Percentiles rank a stretch among this genome's conserved stretches.
Conservation (phyloP, 495 filamentous ascomycete genomes). For the Podospora sp. region DNA sequence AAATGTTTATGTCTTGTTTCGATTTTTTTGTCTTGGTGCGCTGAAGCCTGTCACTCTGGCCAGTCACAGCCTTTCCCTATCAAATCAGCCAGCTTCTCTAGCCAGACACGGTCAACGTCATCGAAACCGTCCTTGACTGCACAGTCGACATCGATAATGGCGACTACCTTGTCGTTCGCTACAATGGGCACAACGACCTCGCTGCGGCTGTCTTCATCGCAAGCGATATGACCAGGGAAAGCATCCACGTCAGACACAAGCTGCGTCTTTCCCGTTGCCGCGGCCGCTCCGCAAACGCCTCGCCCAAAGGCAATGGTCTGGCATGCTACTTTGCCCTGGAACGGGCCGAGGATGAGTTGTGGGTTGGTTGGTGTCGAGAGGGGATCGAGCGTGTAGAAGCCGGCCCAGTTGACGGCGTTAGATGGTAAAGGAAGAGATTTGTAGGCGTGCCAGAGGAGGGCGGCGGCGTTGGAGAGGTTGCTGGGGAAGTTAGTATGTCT, state of each 20-base stretch:
- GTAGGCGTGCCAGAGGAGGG: slow-evolving; percentile 85
- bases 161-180: slow-evolving; percentile 60
- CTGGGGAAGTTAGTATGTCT: slow-evolving; percentile 42
- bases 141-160: slow-evolving; percentile 90
- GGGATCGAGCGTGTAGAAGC: slow-evolving; percentile 81
- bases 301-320: slow-evolving; percentile 78
- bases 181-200: slow-evolving; percentile 91
- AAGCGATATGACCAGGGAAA: slow-evolving; percentile 91
- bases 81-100: slow-evolving; percentile 71
- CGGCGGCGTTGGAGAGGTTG: slow-evolving; percentile 82
- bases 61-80: slow-evolving; percentile 74
- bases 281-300: slow-evolving; percentile 85
- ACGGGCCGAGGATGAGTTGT: slow-evolving; percentile 79
- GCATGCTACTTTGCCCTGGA: slow-evolving; percentile 86
- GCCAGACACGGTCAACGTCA: slow-evolving; percentile 64
- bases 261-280: slow-evolving; percentile 62
- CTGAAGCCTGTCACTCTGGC: slow-evolving; percentile 41
- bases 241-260: slow-evolving; percentile 72
- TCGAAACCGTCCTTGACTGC: slow-evolving; percentile 72
- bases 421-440: slow-evolving; percentile 76
- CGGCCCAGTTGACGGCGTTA: slow-evolving; percentile 81
- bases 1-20: background rate
- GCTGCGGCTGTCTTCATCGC: slow-evolving; percentile 77
- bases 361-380: slow-evolving; percentile 43
- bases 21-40: background rate